Conservation (phyloP, 139 green algal genomes). For the Yamagishiella unicocca region DNA sequence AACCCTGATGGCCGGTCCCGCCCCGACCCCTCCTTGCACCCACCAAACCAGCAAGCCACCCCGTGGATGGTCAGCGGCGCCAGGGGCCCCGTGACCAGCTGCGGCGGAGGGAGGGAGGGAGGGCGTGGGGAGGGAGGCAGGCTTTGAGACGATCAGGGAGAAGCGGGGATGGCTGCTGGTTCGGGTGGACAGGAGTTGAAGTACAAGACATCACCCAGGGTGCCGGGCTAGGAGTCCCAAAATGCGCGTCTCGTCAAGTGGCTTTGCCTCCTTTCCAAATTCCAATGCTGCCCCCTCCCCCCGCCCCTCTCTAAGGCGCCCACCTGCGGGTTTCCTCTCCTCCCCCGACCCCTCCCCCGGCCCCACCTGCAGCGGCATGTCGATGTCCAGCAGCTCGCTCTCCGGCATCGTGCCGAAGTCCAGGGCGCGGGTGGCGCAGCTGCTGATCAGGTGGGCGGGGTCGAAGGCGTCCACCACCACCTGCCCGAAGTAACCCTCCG, state of each 20-base stretch:
- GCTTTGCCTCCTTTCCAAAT: no score
- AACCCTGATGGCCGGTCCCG: background rate
- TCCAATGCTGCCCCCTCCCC: no score
- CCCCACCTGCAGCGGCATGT: conserved; percentile 79
- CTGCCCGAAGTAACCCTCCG: conserved; percentile 83
- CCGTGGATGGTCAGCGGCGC: conserved; percentile 82
- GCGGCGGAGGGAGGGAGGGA: background rate
- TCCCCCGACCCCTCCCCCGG: background rate
- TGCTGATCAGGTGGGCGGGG: conserved; percentile 78
- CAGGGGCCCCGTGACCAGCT: conserved; percentile 47
- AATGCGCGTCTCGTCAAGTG: no score
- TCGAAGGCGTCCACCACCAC: conserved; percentile 96
- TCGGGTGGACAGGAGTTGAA: no score
- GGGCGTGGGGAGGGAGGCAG: background rate
- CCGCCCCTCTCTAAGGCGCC: background rate
- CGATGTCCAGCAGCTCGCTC: conserved; percentile 84
- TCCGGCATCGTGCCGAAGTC: conserved; percentile 85
- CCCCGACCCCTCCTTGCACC: background rate
- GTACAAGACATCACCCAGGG: no score
- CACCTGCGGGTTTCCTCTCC: background rate
- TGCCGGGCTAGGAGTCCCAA: no score
- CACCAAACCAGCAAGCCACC: conserved; percentile 92
- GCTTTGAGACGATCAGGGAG: background rate
- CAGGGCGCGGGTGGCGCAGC: conserved; percentile 64
- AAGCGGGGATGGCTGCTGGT: no score